phyloP scores from a whole-genome alignment of 202 grass and related monocot genomes.

The Panicum hallii region DNA sequence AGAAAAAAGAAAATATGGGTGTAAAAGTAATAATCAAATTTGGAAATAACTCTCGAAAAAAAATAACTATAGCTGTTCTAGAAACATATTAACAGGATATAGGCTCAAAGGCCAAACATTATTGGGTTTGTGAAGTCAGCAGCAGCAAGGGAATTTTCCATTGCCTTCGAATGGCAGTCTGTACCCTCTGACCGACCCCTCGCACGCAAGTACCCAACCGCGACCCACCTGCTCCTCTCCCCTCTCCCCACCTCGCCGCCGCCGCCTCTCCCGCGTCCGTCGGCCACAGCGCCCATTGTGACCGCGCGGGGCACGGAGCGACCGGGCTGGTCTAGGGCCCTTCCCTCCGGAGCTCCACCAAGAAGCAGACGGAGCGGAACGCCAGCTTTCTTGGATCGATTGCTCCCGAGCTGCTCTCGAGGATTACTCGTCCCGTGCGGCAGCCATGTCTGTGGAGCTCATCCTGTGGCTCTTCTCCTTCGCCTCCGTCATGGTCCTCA shows the following conservation, averaged over 20 bases:
- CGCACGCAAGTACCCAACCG: slow-evolving; percentile 20
- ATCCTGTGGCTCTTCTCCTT: slow-evolving; percentile 90
- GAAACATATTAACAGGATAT: no score
- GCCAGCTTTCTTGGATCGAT: slow-evolving; percentile 18
- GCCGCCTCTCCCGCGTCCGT: slow-evolving; percentile 5
- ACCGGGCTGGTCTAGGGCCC: not conserved
- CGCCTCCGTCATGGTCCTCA: slow-evolving; percentile 67
- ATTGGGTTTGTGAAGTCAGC: not conserved
- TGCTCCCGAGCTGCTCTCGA: not conserved
- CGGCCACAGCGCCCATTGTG: slow-evolving; percentile 38
- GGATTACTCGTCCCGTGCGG: not conserved
- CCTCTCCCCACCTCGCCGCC: not conserved
- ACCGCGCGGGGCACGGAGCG: no score
- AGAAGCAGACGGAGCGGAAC: not conserved
- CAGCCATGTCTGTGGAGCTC: slow-evolving; percentile 76
- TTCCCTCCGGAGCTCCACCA: not conserved
- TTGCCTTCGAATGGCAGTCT: not conserved
- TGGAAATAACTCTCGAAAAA: no score
- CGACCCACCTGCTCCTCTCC: not conserved
- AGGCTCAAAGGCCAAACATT: not conserved
- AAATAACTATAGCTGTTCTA: no score
- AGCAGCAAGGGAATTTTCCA: not conserved
- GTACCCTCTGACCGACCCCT: not conserved
- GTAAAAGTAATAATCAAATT: no score
- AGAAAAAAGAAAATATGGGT: no score